These are phyloP conservation scores for Cutaneotrichosporon arboriforme DNA, from an alignment of 1,284 basidiomycete species.

Conservation along the genomic window DNA sequence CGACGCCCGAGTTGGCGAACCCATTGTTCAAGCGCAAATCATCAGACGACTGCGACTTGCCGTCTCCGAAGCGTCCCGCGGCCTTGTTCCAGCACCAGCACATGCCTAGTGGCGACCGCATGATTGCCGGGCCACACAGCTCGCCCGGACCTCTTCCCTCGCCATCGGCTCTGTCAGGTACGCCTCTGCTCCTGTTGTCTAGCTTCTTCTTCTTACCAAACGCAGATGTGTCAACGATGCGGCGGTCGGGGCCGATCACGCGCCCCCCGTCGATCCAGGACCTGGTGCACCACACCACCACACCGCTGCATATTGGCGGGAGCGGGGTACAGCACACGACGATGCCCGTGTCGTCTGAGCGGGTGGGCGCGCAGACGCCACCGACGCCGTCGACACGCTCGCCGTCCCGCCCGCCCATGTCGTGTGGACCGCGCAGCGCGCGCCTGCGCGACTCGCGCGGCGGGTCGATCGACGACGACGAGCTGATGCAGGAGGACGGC, in stretches of 20 bases:
- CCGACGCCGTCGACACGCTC: not conserved
- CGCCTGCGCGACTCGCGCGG: slow-evolving; percentile 1
- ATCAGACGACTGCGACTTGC: not conserved
- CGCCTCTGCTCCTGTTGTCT: too few species aligned
- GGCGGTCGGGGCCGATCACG: not conserved
- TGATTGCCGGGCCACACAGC: not conserved
- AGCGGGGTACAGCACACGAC: too few species aligned
- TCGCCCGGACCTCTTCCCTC: not conserved
- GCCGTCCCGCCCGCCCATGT: not conserved
- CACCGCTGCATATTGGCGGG: too few species aligned
- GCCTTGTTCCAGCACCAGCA: not conserved
- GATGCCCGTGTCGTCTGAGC: slow-evolving; percentile 10
- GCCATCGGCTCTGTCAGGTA: not conserved
- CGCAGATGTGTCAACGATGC: not conserved
- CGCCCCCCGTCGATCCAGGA: slow-evolving; percentile 2
- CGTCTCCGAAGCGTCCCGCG: not conserved
- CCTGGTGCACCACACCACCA: slow-evolving; percentile 1
- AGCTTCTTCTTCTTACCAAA: too few species aligned
- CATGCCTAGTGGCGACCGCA: not conserved
- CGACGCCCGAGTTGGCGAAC: slow-evolving; percentile 1
- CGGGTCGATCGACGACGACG: slow-evolving; percentile 12
- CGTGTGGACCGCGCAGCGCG: too few species aligned
- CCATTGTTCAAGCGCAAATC: slow-evolving; percentile 7
- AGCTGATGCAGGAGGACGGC: slow-evolving; percentile 26
- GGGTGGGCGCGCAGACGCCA: slow-evolving; percentile 7